phyloP scores from a whole-genome alignment of 371 early-diverging fungal genomes.

The Haplosporangium sp. region DNA sequence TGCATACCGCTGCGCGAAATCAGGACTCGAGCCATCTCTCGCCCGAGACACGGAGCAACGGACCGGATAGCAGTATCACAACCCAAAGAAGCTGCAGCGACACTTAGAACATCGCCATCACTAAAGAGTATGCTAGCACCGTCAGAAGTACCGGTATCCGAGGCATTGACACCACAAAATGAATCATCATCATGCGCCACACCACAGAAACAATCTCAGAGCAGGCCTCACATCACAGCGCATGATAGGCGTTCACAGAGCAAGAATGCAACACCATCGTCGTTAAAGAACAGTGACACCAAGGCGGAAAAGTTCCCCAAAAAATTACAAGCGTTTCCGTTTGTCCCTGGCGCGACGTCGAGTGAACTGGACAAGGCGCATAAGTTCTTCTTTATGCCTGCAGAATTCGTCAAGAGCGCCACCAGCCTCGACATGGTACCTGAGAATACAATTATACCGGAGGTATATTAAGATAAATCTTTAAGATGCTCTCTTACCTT shows the following conservation, averaged over 20 bases:
- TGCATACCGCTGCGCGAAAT: constrained; percentile 14
- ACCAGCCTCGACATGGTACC: constrained; percentile 37
- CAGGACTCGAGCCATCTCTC: constrained; percentile 19
- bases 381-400: constrained; percentile 41
- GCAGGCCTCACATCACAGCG: background rate
- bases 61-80: too few relatives aligned
- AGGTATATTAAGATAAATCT: constrained; percentile 16
- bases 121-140: background rate
- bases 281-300: background rate
- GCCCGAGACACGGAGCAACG: constrained; percentile 7
- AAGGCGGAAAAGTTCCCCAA: constrained; percentile 29
- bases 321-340: constrained; percentile 46
- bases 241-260: background rate
- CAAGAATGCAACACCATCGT: background rate
- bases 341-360: constrained; percentile 41
- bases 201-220: too few relatives aligned
- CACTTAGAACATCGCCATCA: background rate
- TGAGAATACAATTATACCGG: constrained; percentile 46
- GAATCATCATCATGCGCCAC: too few relatives aligned
- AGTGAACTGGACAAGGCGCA: constrained; percentile 42
- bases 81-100: background rate
- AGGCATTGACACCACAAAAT: too few relatives aligned
- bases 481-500: too few relatives aligned
- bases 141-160: background rate
- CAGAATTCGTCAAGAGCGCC: constrained; percentile 50